A percentile compares a stretch with the other conserved stretches of the same genome.
Evolutionary conservation across 2,329 filamentous ascomycete species (phyloP).

Genomic region (Pseudogymnoascus sp.): DNA sequence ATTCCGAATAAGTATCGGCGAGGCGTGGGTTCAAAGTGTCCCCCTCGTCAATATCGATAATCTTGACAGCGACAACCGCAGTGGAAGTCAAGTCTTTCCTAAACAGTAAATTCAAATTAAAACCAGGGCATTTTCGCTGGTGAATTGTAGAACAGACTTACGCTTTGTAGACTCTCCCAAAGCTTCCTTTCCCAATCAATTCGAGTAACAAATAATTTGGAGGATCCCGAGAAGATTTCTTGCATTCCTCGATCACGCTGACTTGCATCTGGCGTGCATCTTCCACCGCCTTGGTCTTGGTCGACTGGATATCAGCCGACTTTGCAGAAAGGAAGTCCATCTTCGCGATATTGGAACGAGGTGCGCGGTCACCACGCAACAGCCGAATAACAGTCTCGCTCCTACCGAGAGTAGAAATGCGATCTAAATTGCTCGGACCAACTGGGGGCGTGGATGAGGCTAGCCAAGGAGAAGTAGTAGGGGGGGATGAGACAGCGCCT

Average conservation of each 20-base stretch:
- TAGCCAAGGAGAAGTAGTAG: neutral
- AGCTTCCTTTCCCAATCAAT: slow-evolving; percentile 69
- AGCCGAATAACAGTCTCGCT: neutral
- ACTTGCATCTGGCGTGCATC: slow-evolving; percentile 67
- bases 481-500: neutral
- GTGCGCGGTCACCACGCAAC: neutral
- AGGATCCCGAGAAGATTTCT: slow-evolving; percentile 51
- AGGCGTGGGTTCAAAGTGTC: slow-evolving; percentile 61
- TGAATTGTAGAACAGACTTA: slow-evolving; percentile 19
- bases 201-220: slow-evolving; percentile 65
- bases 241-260: slow-evolving; percentile 55
- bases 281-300: slow-evolving; percentile 56
- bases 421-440: neutral
- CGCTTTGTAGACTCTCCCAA: slow-evolving; percentile 67
- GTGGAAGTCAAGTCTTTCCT: slow-evolving; percentile 31
- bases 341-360: neutral
- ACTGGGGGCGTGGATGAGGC: neutral
- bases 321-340: slow-evolving; percentile 34
- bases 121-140: slow-evolving; percentile 13
- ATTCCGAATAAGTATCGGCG: slow-evolving; percentile 62
- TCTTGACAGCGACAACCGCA: slow-evolving; percentile 67
- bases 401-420: neutral
- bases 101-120: slow-evolving; percentile 6
- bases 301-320: slow-evolving; percentile 40
- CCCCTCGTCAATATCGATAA: slow-evolving; percentile 75